Evolutionary conservation across 345 rosid species (phyloP).

Genomic region (thale cress (Arabidopsis thaliana)): DNA sequence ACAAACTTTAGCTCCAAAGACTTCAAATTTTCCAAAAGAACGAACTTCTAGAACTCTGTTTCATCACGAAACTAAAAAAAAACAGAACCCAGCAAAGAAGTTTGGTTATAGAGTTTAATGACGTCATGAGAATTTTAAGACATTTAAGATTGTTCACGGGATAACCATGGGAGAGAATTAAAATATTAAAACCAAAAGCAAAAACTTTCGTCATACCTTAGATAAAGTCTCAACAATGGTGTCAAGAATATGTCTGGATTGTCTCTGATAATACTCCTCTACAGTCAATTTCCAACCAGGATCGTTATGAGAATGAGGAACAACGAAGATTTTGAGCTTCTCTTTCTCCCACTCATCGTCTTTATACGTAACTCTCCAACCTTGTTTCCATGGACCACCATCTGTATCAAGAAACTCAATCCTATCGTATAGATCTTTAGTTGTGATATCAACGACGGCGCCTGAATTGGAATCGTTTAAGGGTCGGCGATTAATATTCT

Average conservation of each 20-base stretch:
- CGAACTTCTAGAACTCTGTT: not conserved
- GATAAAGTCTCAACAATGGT: constrained; percentile 85
- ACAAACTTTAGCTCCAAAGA: not conserved
- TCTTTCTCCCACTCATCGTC: constrained; percentile 91
- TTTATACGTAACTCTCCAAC: constrained; percentile 78
- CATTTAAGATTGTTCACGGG: constrained; percentile 12
- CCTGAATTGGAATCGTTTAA: constrained; percentile 45
- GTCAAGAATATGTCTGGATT: constrained; percentile 81
- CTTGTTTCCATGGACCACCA: constrained; percentile 99
- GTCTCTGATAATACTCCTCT: constrained; percentile 90
- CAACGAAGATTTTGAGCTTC: constrained; percentile 84
- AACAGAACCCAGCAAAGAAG: constrained; percentile 7
- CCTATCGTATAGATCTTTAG: constrained; percentile 86
- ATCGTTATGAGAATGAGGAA: constrained; percentile 98
- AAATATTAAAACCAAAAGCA: not conserved
- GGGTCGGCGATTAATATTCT: constrained; percentile 37
- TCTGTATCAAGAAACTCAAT: constrained; percentile 79
- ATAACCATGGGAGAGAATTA: constrained; percentile 14
- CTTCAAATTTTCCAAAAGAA: not conserved
- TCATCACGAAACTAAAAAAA: not conserved
- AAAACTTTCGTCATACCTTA: constrained; percentile 61
- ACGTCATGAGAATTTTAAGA: constrained; percentile 21
- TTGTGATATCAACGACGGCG: constrained; percentile 75
- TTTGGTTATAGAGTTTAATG: constrained; percentile 20
- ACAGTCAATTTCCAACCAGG: constrained; percentile 99